phyloP scores from a whole-genome alignment of 2,329 filamentous ascomycete species.

The Fusarium xylarioides region DNA sequence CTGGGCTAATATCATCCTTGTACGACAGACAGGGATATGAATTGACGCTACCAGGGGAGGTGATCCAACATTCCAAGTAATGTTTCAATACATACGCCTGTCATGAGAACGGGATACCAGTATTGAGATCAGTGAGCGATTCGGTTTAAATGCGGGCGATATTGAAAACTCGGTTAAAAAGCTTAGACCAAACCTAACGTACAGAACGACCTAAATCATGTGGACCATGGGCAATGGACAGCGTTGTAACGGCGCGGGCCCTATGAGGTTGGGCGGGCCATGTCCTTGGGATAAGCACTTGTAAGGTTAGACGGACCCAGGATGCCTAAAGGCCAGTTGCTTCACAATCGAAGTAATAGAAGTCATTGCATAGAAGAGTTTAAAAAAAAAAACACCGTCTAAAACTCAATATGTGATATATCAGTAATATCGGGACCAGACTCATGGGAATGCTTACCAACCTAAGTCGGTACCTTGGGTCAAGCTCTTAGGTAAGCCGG shows the following conservation, averaged over 20 bases:
- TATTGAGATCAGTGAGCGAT: background rate
- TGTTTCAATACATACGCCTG: conserved; percentile 5
- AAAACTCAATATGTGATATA: background rate
- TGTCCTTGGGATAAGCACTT: conserved; percentile 16
- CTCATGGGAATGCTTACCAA: background rate
- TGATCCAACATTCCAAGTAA: conserved; percentile 8
- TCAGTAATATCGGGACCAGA: background rate
- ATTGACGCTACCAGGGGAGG: conserved; percentile 25
- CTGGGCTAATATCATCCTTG: conserved; percentile 26
- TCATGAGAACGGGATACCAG: background rate
- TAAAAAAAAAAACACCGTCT: background rate
- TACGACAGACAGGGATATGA: conserved; percentile 10
- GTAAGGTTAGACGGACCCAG: background rate
- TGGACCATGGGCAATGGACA: background rate
- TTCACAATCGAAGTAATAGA: background rate
- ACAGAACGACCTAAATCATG: background rate
- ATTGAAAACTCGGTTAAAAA: background rate
- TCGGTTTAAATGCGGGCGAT: background rate
- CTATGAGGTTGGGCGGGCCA: conserved; percentile 16
- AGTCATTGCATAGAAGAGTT: too few relatives aligned
- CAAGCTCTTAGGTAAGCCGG: background rate
- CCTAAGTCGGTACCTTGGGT: background rate
- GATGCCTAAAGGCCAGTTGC: background rate
- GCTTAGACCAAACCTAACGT: background rate
- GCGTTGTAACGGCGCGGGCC: conserved; percentile 10